phyloP scores from a whole-genome alignment of 495 filamentous ascomycete genomes.

The Penicillium steckii region DNA sequence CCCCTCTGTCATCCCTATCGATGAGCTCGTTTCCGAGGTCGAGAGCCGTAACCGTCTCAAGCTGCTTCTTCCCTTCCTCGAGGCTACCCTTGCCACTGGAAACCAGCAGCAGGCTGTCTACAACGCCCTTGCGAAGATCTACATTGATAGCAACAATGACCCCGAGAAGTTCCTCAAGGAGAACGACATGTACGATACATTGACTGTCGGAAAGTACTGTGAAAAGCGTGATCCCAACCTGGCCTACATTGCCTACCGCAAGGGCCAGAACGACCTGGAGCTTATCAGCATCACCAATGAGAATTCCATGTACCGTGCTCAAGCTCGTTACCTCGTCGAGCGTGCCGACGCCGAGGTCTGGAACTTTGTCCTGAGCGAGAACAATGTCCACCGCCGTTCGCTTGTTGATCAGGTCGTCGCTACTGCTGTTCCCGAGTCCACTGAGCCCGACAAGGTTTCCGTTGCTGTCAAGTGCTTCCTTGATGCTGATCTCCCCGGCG shows the following conservation, averaged over 20 bases:
- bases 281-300: conserved; percentile 98
- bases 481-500: conserved; percentile 81
- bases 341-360: conserved; percentile 89
- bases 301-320: conserved; percentile 97
- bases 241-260: conserved; percentile 91
- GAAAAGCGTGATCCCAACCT: conserved; percentile 98
- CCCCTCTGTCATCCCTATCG: conserved; percentile 83
- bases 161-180: conserved; percentile 98
- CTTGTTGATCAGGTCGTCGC: conserved; percentile 96
- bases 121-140: conserved; percentile 98
- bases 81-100: conserved; percentile 83
- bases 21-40: conserved; percentile 93
- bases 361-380: conserved; percentile 89
- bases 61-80: conserved; percentile 93
- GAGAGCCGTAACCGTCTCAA: conserved; percentile 95
- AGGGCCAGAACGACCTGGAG: conserved; percentile 97
- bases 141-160: conserved; percentile 99
- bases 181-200: conserved; percentile 94
- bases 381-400: conserved; percentile 90
- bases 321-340: conserved; percentile 92
- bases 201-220: conserved; percentile 95
- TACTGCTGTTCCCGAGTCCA: conserved; percentile 92
- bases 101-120: conserved; percentile 98
- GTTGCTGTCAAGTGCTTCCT: conserved; percentile 93
- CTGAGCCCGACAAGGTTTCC: conserved; percentile 92